Conservation (phyloP, 2,329 filamentous ascomycete species). For the Waltergamsia citrina region DNA sequence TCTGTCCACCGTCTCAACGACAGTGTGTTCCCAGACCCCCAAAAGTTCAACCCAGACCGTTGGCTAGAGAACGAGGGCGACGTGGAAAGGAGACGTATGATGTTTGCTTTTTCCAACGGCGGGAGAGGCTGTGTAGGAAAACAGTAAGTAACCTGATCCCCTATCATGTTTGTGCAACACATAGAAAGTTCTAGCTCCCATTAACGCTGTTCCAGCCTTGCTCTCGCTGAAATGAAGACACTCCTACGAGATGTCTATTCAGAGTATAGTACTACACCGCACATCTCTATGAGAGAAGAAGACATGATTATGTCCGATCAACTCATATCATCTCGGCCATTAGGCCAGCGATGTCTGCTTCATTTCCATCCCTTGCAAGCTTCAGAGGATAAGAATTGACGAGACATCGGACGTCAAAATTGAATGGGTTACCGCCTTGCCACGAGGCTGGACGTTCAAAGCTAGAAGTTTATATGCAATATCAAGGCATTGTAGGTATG, state of each 20-base stretch:
- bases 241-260: conserved; percentile 55
- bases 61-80: conserved; percentile 73
- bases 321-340: conserved; percentile 55
- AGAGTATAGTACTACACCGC: conserved; percentile 43
- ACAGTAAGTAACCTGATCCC: conserved; percentile 44
- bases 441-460: no score
- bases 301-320: conserved; percentile 59
- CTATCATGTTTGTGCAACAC: neutral
- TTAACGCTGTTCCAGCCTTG: conserved; percentile 28
- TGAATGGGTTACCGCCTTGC: no score
- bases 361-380: conserved; percentile 26
- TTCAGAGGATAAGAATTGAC: neutral
- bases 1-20: conserved; percentile 49
- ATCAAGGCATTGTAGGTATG: no score
- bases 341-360: conserved; percentile 49
- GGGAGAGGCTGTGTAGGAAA: conserved; percentile 57
- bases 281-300: conserved; percentile 40
- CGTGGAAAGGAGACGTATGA: conserved; percentile 52
- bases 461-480: no score
- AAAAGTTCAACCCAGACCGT: conserved; percentile 69
- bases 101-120: conserved; percentile 59
- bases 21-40: conserved; percentile 68
- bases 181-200: conserved; percentile 2
- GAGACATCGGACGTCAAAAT: no score
- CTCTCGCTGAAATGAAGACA: conserved; percentile 59